These are phyloP conservation scores for Lasiodiplodia sp. DNA, from an alignment of 2,329 filamentous ascomycete genomes.

Conservation along the genomic window DNA sequence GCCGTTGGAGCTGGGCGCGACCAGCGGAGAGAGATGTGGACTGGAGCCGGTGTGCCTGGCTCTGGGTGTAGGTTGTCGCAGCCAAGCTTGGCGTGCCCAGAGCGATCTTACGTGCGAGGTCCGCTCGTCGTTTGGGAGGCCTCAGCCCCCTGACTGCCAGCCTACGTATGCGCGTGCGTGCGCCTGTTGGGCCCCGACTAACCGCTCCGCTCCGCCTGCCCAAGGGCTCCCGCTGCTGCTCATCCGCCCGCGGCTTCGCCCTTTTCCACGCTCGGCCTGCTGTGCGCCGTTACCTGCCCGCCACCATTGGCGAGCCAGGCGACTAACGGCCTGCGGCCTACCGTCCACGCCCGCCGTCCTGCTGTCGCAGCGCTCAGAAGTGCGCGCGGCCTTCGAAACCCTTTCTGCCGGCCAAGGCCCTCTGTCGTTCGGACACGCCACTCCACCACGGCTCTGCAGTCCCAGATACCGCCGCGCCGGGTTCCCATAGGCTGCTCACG, in stretches of 20 bases:
- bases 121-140: conserved; percentile 21
- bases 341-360: neutral
- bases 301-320: conserved; percentile 17
- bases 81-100: conserved; percentile 25
- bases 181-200: conserved; percentile 20
- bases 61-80: conserved; percentile 21
- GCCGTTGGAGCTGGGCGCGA: conserved; percentile 28
- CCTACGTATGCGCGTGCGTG: conserved; percentile 27
- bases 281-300: conserved; percentile 25
- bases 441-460: neutral
- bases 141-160: conserved; percentile 25
- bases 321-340: neutral
- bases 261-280: conserved; percentile 14
- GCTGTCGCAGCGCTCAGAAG: neutral
- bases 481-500: conserved; percentile 18
- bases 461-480: conserved; percentile 23
- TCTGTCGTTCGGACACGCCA: conserved; percentile 24
- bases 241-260: neutral
- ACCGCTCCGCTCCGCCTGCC: conserved; percentile 26
- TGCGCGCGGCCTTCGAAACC: neutral
- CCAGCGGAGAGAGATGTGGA: conserved; percentile 27
- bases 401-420: conserved; percentile 19
- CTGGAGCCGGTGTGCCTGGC: conserved; percentile 22
- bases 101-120: conserved; percentile 18
- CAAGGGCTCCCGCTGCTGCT: neutral